A percentile compares a stretch with the other conserved stretches of the same genome.
Conservation (phyloP, 148 eudicot genomes). For the Camellia japonica region DNA sequence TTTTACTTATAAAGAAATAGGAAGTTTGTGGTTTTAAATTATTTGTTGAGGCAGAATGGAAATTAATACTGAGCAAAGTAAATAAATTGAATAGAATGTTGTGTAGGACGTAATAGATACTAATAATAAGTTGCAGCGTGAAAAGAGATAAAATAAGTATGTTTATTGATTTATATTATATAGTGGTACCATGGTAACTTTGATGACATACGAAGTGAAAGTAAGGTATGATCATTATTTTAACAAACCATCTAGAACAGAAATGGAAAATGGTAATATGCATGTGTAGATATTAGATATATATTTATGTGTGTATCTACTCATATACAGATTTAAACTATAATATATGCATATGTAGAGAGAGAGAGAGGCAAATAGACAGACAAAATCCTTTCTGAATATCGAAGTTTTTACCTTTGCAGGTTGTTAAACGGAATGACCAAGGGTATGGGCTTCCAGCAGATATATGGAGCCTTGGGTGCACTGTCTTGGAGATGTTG, state of each 20-base stretch:
- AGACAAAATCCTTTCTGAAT: neutral
- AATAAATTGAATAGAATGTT: neutral
- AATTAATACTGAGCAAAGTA: neutral
- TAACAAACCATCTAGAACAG: neutral
- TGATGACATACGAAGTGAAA: neutral
- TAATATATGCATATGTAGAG: neutral
- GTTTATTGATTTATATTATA: neutral
- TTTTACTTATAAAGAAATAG: neutral
- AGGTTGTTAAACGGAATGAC: constrained; percentile 61
- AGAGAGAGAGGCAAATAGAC: neutral
- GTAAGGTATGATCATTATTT: neutral
- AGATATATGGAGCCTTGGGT: constrained; percentile 98
- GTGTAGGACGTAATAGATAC: neutral
- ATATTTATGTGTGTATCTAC: neutral
- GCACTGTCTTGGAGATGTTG: constrained; percentile 91
- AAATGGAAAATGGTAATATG: neutral
- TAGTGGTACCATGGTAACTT: neutral
- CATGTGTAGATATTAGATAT: neutral
- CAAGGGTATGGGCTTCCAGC: constrained; percentile 84
- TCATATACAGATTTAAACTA: neutral
- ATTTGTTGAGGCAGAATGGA: neutral
- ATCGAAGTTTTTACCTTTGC: constrained; percentile 9
- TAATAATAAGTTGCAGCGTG: neutral
- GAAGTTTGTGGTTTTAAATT: neutral
- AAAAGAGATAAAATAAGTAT: neutral